Percentiles rank a stretch among this genome's conserved stretches.
Evolutionary conservation across 805 yeast species (phyloP).

Genomic region (Kluyveromyces aestuarii): DNA sequence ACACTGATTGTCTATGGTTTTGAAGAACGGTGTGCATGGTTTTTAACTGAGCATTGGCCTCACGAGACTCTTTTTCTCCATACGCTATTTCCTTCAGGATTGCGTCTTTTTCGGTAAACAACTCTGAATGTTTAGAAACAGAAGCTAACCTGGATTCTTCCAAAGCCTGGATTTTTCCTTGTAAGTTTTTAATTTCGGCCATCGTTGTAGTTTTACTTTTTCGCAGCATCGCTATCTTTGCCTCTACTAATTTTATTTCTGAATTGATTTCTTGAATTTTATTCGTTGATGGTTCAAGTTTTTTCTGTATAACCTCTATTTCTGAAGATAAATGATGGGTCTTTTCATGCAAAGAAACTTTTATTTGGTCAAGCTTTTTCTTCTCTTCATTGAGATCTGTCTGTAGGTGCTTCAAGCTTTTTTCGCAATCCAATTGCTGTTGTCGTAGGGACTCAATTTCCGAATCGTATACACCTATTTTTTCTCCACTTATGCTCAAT

Average conservation of each 20-base stretch:
- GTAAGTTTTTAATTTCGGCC: slow-evolving; percentile 36
- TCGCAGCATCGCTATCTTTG: slow-evolving; percentile 52
- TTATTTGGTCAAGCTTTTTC: slow-evolving; percentile 48
- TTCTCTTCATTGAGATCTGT: slow-evolving; percentile 44
- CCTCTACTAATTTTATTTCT: slow-evolving; percentile 52
- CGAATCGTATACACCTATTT: slow-evolving; percentile 36
- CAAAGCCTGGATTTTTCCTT: slow-evolving; percentile 38
- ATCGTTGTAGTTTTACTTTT: slow-evolving; percentile 37
- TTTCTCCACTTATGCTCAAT: slow-evolving; percentile 38
- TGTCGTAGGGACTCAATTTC: slow-evolving; percentile 38
- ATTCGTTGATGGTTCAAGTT: slow-evolving; percentile 77
- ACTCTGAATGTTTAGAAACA: slow-evolving; percentile 30
- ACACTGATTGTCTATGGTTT: slow-evolving; percentile 48
- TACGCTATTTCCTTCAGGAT: slow-evolving; percentile 43
- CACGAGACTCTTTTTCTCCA: slow-evolving; percentile 49
- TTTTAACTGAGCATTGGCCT: slow-evolving; percentile 41
- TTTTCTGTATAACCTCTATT: slow-evolving; percentile 52
- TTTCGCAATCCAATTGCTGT: slow-evolving; percentile 36
- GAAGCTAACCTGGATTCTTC: slow-evolving; percentile 41
- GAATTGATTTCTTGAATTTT: slow-evolving; percentile 54
- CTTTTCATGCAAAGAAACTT: slow-evolving; percentile 59
- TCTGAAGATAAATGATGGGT: slow-evolving; percentile 60
- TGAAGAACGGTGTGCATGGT: slow-evolving; percentile 45
- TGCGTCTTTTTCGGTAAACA: slow-evolving; percentile 40
- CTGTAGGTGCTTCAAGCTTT: slow-evolving; percentile 39